Evolutionary conservation across 2,329 filamentous ascomycete genomes (phyloP).

Genomic region (Pestalotiopsis sp.): DNA sequence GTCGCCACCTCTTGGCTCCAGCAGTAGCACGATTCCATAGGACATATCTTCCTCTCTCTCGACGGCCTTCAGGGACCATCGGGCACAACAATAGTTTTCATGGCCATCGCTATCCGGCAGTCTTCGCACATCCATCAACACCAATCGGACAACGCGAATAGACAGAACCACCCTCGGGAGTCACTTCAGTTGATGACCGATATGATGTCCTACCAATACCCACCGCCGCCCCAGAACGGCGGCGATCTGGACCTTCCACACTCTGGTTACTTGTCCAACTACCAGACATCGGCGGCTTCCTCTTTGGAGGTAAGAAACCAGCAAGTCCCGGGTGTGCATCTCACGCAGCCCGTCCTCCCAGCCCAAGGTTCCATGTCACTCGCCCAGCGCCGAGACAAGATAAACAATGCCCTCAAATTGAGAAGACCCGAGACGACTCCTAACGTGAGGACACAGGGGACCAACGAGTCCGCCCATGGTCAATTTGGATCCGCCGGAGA

Average conservation of each 20-base stretch:
- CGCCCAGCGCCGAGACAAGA: conserved; percentile 39
- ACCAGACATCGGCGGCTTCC: conserved; percentile 27
- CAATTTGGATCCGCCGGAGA: conserved; percentile 44
- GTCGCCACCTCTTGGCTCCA: conserved; percentile 1
- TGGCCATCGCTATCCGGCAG: conserved; percentile 37
- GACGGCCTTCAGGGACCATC: conserved; percentile 2
- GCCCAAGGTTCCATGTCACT: conserved; percentile 34
- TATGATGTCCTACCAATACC: conserved; percentile 55
- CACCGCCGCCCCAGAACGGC: conserved; percentile 42
- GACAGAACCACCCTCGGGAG: conserved; percentile 19
- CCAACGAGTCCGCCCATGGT: conserved; percentile 35
- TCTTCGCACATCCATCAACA: conserved; percentile 34
- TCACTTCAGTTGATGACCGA: conserved; percentile 38
- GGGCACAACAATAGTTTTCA: conserved; percentile 24
- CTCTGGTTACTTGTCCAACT: conserved; percentile 37
- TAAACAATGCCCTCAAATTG: conserved; percentile 41
- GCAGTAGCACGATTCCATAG: neutral
- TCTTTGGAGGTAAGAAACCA: conserved; percentile 34
- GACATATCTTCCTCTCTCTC: conserved; percentile 7
- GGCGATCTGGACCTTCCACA: conserved; percentile 44
- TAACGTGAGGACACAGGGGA: conserved; percentile 46
- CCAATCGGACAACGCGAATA: conserved; percentile 25
- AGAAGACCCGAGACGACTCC: conserved; percentile 55
- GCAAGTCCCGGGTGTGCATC: conserved; percentile 24
- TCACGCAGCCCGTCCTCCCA: conserved; percentile 26